Evolutionary conservation across 169 alveolate genomes (phyloP), one percentile per base, ranked within the genome.

Genomic region (Plasmodium chabaudi): DNA sequence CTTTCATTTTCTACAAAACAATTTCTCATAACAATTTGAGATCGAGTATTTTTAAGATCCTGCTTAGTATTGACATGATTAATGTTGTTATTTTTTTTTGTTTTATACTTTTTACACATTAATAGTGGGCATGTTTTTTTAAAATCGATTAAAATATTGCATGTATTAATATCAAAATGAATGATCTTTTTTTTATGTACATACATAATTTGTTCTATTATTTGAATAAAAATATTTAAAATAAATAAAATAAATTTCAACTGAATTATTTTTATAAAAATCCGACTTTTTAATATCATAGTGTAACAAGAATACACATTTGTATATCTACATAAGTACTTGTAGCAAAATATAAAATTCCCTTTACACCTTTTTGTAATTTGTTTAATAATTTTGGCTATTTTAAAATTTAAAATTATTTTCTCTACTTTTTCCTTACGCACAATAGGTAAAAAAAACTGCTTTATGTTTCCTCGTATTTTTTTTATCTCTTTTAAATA

Each of bases 161-260:
- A 19, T 1, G 86, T 27, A 72, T 68, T 82, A 67, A 82, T 67
- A 34, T 82, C 90, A 82, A 82, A 82, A 82, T 82, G 90, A 39
- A 27, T 44, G n/a, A 82, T 82, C 17, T 64, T 51, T 21, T 47
- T 82, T 51, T 49, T 82, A 53, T 82, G 90, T 53, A 82, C 15
- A 47, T 49, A 17, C 25, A 53, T 82, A 39, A 82, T 21, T 25
- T 60, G 27, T 7, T 82, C 53, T 12, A 82, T 61, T 34, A 82
- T 82, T 82, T 56, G 79, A 55, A 2, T 44, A 60, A 82, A 82
- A 27, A 82, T 39, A 12, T 39, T 53, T 71, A 82, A 68, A 67
- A 82, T 55, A 46, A 46, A 13, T 25, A 71, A n/a, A 13, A 67
- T 46, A 53, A 21, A 47, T 17, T 65, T 57, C 13, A 55, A 82